These are phyloP conservation scores for Dichotomopilus funicola DNA, from an alignment of 2,329 filamentous ascomycete species.

Conservation along the genomic window DNA sequence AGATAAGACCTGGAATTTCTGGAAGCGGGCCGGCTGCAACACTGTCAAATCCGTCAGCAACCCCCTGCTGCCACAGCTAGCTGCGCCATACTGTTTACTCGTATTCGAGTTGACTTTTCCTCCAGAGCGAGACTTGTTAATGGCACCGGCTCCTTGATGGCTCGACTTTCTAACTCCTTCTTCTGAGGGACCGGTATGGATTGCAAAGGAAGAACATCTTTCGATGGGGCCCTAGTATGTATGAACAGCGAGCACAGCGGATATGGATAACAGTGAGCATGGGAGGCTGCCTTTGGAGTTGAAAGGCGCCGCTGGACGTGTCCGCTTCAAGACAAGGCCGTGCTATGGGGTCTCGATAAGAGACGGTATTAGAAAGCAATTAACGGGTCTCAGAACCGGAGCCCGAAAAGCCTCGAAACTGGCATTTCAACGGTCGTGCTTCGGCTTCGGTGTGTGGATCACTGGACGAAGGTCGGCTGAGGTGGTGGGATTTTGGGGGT, in stretches of 20 bases:
- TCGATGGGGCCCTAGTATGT: neutral
- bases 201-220: no score
- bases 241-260: neutral
- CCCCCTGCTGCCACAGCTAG: neutral
- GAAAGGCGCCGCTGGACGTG: neutral
- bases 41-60: conserved; percentile 8
- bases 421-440: neutral
- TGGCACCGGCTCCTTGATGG: no score
- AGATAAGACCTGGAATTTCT: conserved; percentile 1
- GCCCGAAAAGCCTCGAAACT: no score
- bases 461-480: neutral
- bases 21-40: conserved; percentile 19
- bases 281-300: neutral
- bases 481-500: neutral
- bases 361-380: neutral
- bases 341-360: neutral
- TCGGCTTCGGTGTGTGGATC: neutral
- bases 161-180: no score
- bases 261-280: neutral
- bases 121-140: neutral
- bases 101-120: neutral
- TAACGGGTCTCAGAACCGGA: no score
- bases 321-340: neutral
- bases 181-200: no score
- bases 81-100: conserved; percentile 1